These are phyloP conservation scores for Kodamaea ohmeri DNA, from an alignment of 1,139 yeast genomes.

Conservation along the genomic window DNA sequence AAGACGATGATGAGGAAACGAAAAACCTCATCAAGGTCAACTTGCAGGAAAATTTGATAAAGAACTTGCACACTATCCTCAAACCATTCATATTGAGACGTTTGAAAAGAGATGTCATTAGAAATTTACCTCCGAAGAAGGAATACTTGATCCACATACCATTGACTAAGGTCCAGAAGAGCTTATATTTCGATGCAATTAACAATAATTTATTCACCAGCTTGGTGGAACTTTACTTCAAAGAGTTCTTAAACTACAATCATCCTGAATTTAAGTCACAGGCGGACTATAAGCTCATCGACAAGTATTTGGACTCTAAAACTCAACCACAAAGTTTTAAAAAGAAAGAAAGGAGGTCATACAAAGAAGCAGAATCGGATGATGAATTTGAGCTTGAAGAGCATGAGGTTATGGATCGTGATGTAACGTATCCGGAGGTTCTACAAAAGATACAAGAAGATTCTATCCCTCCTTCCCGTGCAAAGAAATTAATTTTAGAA, in stretches of 20 bases:
- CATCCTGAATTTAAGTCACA: slow-evolving; percentile 20
- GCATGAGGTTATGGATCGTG: slow-evolving; percentile 10
- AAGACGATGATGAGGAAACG: slow-evolving; percentile 26
- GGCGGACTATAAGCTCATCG: slow-evolving; percentile 31
- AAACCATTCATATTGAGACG: slow-evolving; percentile 86
- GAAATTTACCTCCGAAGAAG: slow-evolving; percentile 75
- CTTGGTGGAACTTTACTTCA: slow-evolving; percentile 43
- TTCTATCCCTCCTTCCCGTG: slow-evolving; percentile 11
- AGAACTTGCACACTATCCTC: slow-evolving; percentile 79
- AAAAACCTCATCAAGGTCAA: slow-evolving; percentile 55
- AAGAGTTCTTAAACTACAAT: slow-evolving; percentile 43
- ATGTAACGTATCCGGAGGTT: slow-evolving; percentile 28
- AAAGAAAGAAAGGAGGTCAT: slow-evolving; percentile 7
- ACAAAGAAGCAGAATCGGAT: slow-evolving; percentile 30
- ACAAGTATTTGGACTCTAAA: slow-evolving; percentile 34
- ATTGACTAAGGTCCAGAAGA: slow-evolving; percentile 59
- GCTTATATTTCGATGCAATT: slow-evolving; percentile 61
- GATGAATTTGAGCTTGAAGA: slow-evolving; percentile 21
- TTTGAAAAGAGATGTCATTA: slow-evolving; percentile 68
- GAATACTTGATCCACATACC: slow-evolving; percentile 81
- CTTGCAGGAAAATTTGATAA: slow-evolving; percentile 61
- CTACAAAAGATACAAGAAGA: background rate
- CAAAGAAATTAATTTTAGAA: slow-evolving; percentile 19
- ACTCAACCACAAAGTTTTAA: slow-evolving; percentile 10
- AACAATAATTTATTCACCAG: slow-evolving; percentile 41